Evolutionary conservation across 2,329 filamentous ascomycete species (phyloP), one percentile per base, ranked within the genome.

Genomic region (Sarocladium kiliense): DNA sequence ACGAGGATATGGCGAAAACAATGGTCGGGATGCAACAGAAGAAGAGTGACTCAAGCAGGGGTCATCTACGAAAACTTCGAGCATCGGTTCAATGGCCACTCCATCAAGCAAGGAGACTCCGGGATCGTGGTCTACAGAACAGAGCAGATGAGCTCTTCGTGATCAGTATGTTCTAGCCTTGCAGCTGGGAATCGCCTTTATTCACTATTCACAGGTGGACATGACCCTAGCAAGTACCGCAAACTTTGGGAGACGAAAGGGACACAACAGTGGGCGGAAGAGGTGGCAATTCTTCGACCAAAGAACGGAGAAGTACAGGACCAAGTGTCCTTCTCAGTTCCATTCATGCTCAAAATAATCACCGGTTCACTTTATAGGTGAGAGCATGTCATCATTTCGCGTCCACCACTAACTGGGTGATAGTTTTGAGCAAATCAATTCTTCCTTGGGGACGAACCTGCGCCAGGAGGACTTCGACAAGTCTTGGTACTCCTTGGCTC

Each of bases 271-370:
- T 42, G 39, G 39, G 39, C 39, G 9, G 39, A 42, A 42, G 39
- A 42, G 39, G 39, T 42, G 39, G 9, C 9, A n/a, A 42, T 42
- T 42, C 9, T 42, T 42, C 39, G 39, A 42, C 19, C 39, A 23
- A 18, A 9, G 39, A 18, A 42, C 19, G n/a, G 39, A 9, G 39
- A 23, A 42, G 18, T 42, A 42, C 39, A 42, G 16, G 39, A 42
- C n/a, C 39, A 42, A 42, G n/a, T 42, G 18, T 42, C 39, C 39
- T 42, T 42, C 39, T 42, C 19, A 42, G 19, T 42, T 42, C 39
- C 39, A 42, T 42, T 42, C 39, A 42, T 42, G 39, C 39, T 42
- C 39, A 42, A 42, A 42, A 42, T 42, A 42, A 42, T 42, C 18
- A 42, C 39, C 19, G 39, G 39, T 9, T n/a, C 39, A 9, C 39